These are phyloP conservation scores for Blastobotrys serpentis DNA, from an alignment of 1,139 yeast genomes.

Conservation along the genomic window DNA sequence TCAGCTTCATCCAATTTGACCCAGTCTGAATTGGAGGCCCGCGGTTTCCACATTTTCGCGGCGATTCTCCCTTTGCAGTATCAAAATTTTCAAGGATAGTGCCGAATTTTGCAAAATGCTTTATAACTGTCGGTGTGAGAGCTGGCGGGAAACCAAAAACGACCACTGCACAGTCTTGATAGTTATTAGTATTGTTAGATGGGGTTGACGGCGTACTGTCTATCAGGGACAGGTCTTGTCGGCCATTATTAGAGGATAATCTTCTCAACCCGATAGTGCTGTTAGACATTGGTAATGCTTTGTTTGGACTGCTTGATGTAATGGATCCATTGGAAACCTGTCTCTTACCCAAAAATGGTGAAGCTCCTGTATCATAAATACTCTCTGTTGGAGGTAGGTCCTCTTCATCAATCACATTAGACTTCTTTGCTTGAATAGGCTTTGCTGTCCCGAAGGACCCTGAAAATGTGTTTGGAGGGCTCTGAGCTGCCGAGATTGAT, in stretches of 20 bases:
- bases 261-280: conserved; percentile 5
- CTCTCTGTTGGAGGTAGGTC: conserved; percentile 40
- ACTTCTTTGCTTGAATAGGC: conserved; percentile 29
- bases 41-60: conserved; percentile 24
- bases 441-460: conserved; percentile 33
- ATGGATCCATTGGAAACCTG: conserved; percentile 1
- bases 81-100: conserved; percentile 72
- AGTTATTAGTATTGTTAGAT: conserved; percentile 10
- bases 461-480: conserved; percentile 22
- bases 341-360: conserved; percentile 14
- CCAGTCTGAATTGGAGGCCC: conserved; percentile 82
- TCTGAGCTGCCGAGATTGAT: conserved; percentile 16
- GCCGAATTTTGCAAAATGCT: conserved; percentile 80
- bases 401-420: conserved; percentile 29
- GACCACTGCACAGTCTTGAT: conserved; percentile 54
- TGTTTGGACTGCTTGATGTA: conserved; percentile 7
- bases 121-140: conserved; percentile 62
- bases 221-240: background rate
- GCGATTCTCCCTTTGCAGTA: conserved; percentile 22
- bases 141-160: conserved; percentile 89
- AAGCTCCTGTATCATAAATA: conserved; percentile 32
- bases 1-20: conserved; percentile 81
- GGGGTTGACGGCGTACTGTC: conserved; percentile 1
- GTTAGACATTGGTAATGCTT: conserved; percentile 8
- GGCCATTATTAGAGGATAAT: background rate